Evolutionary conservation across 2,329 filamentous ascomycete genomes (phyloP).

Genomic region (Penicillium verrucosum): DNA sequence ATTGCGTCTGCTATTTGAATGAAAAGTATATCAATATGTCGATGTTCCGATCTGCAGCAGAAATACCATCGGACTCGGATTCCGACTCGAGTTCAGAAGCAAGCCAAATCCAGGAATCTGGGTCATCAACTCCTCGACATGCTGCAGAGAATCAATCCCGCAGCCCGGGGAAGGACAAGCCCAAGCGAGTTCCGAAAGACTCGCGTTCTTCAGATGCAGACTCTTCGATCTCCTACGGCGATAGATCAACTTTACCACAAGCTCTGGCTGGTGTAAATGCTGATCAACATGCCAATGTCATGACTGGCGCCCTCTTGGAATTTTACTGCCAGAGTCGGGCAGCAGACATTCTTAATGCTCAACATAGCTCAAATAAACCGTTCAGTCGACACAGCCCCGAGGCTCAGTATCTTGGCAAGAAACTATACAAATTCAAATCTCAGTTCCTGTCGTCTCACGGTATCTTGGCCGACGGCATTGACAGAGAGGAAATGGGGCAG

Average conservation of each 20-base stretch:
- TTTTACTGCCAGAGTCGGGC: constrained; percentile 45
- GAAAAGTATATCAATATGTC: constrained; percentile 31
- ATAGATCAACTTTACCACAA: constrained; percentile 18
- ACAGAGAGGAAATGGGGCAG: constrained; percentile 37
- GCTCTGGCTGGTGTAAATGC: constrained; percentile 31
- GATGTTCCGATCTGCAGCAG: constrained; percentile 40
- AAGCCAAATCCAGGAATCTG: constrained; percentile 16
- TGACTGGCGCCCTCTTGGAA: constrained; percentile 46
- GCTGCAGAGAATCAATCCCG: neutral
- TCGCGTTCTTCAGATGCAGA: constrained; percentile 12
- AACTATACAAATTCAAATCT: constrained; percentile 43
- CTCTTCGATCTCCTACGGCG: constrained; percentile 18
- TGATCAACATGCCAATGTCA: constrained; percentile 39
- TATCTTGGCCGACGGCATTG: constrained; percentile 38
- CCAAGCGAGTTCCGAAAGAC: neutral
- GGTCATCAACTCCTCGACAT: constrained; percentile 1
- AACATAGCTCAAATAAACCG: constrained; percentile 31
- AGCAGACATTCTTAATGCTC: constrained; percentile 44
- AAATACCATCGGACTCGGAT: constrained; percentile 37
- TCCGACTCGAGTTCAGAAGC: constrained; percentile 29
- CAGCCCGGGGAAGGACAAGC: constrained; percentile 4
- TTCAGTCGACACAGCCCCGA: constrained; percentile 45
- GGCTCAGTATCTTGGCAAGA: constrained; percentile 41
- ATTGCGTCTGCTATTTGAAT: neutral
- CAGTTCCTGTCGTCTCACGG: constrained; percentile 43